Conservation (phyloP, 805 yeast genomes). For the Groenewaldozyma tartarivorans region DNA sequence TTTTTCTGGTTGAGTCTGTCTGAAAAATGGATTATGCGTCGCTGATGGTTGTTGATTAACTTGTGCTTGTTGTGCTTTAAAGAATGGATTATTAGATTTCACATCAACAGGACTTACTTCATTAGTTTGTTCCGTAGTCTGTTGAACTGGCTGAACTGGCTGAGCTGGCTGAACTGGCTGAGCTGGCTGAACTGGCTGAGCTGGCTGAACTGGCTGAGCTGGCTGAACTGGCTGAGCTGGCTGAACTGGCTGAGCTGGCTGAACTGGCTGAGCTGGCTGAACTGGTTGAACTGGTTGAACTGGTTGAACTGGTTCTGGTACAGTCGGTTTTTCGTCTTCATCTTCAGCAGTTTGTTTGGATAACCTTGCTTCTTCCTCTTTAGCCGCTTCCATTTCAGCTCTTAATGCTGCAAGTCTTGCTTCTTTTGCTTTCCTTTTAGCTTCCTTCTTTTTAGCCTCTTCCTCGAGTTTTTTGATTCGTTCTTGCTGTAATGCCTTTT, state of each 20-base stretch:
- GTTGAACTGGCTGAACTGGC: background rate
- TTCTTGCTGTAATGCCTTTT: slow-evolving; percentile 17
- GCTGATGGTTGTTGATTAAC: slow-evolving; percentile 11
- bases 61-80: slow-evolving; percentile 16
- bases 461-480: slow-evolving; percentile 16
- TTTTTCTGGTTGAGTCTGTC: slow-evolving; percentile 11
- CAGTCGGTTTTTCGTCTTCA: background rate
- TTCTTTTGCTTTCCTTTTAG: slow-evolving; percentile 16
- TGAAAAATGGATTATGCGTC: slow-evolving; percentile 10
- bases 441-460: slow-evolving; percentile 10
- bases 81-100: slow-evolving; percentile 5
- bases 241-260: no score
- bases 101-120: no score
- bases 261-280: no score
- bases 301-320: background rate
- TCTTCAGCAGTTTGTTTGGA: slow-evolving; percentile 6
- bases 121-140: no score
- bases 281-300: no score
- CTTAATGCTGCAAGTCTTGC: slow-evolving; percentile 22
- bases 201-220: no score
- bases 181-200: no score
- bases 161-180: background rate
- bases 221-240: no score
- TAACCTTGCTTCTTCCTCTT: slow-evolving; percentile 21
- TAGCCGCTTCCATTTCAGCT: slow-evolving; percentile 19